Evolutionary conservation across 2,329 filamentous ascomycete species (phyloP).

Genomic region (Didymella pomorum): DNA sequence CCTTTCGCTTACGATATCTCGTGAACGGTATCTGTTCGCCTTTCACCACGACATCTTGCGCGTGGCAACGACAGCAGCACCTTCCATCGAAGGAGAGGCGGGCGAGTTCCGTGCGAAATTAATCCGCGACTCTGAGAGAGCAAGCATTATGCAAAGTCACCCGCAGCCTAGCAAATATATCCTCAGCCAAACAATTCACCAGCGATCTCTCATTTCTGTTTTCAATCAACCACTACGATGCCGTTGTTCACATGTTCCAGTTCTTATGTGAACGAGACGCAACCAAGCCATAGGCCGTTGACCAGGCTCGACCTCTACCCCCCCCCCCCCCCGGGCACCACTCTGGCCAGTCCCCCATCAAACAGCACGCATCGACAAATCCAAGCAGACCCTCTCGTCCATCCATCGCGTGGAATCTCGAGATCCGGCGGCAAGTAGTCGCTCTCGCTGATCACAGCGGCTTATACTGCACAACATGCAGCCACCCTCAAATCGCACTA

Average conservation of each 20-base stretch:
- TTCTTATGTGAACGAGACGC: background rate
- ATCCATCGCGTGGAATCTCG: background rate
- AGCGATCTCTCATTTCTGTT: background rate
- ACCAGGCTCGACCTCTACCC: conserved; percentile 1
- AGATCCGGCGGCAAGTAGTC: background rate
- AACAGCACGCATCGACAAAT: background rate
- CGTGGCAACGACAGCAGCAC: background rate
- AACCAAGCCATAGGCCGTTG: background rate
- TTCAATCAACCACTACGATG: background rate
- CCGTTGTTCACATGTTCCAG: background rate
- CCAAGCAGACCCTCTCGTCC: background rate
- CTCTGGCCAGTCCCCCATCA: background rate
- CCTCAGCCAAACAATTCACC: background rate
- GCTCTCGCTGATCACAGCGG: background rate
- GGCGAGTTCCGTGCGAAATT: background rate
- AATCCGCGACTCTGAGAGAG: background rate
- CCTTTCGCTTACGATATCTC: background rate
- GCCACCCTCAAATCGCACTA: background rate
- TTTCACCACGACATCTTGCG: background rate
- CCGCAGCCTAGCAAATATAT: background rate
- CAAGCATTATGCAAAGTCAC: conserved; percentile 1
- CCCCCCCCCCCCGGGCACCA: too few relatives aligned
- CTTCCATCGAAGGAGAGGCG: background rate
- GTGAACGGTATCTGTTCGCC: background rate
- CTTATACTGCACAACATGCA: background rate